Percentiles rank a stretch among this genome's conserved stretches.
These are phyloP conservation scores for Hypoxylon sp. DNA, from an alignment of 2,329 filamentous ascomycete species.

Conservation along the genomic window DNA sequence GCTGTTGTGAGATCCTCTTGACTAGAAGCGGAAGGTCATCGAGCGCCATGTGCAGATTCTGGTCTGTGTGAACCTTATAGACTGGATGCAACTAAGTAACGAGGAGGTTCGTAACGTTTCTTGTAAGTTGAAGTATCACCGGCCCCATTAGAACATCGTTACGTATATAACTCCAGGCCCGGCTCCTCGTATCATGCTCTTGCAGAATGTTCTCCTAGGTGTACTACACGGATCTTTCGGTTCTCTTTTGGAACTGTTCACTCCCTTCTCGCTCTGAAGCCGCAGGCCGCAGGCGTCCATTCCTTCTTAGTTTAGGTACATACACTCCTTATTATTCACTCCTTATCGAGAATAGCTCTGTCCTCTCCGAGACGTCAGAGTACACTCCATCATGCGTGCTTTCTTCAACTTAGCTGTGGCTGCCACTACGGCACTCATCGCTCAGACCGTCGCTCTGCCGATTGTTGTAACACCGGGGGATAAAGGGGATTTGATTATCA, in stretches of 20 bases:
- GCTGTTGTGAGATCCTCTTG: conserved; percentile 30
- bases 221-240: conserved; percentile 37
- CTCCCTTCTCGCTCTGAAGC: conserved; percentile 46
- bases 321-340: conserved; percentile 42
- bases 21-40: conserved; percentile 41
- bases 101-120: conserved; percentile 45
- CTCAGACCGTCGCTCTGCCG: conserved; percentile 53
- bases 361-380: conserved; percentile 27
- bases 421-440: conserved; percentile 46
- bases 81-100: conserved; percentile 42
- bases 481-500: conserved; percentile 56
- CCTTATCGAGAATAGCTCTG: conserved; percentile 37
- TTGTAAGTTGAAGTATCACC: conserved; percentile 36
- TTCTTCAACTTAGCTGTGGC: conserved; percentile 50
- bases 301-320: conserved; percentile 46
- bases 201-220: conserved; percentile 31
- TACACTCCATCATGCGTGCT: conserved; percentile 48
- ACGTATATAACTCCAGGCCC: conserved; percentile 44
- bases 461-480: conserved; percentile 54
- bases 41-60: conserved; percentile 19
- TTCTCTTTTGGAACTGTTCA: conserved; percentile 51
- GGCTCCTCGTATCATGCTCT: conserved; percentile 31
- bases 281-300: conserved; percentile 46
- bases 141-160: conserved; percentile 35
- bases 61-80: conserved; percentile 23